Conservation (phyloP, 345 rosid species). For the Populus simonii region DNA sequence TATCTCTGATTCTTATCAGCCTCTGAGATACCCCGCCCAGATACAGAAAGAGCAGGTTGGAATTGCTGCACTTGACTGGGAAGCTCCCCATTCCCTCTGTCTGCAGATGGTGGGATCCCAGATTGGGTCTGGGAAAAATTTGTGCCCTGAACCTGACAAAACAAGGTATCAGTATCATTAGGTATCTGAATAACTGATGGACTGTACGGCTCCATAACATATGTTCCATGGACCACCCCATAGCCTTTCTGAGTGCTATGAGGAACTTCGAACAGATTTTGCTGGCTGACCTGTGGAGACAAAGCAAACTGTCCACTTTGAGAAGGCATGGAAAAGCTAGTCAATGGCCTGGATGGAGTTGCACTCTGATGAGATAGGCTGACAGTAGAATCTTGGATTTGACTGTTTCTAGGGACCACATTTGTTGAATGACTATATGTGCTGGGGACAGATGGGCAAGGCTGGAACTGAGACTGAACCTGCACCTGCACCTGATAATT, state of each 20-base stretch:
- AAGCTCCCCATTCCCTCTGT: slow-evolving; percentile 41
- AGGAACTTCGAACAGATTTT: slow-evolving; percentile 41
- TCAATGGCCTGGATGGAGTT: slow-evolving; percentile 35
- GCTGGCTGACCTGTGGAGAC: slow-evolving; percentile 54
- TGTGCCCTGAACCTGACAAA: slow-evolving; percentile 49
- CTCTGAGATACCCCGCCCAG: slow-evolving; percentile 51
- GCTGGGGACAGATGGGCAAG: slow-evolving; percentile 38
- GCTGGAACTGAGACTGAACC: slow-evolving; percentile 39
- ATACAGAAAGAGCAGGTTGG: slow-evolving; percentile 47
- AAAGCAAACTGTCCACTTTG: slow-evolving; percentile 56
- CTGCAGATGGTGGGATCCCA: slow-evolving; percentile 38
- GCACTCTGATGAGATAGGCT: slow-evolving; percentile 49
- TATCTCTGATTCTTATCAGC: slow-evolving; percentile 83
- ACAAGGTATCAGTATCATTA: slow-evolving; percentile 28
- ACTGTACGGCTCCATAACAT: slow-evolving; percentile 38
- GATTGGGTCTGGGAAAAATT: slow-evolving; percentile 46
- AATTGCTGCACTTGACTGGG: slow-evolving; percentile 51
- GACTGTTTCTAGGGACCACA: slow-evolving; percentile 36
- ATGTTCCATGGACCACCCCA: slow-evolving; percentile 43
- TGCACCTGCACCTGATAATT: slow-evolving; percentile 39
- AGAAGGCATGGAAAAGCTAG: slow-evolving; percentile 37
- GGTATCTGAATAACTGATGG: slow-evolving; percentile 40
- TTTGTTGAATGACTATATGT: slow-evolving; percentile 43
- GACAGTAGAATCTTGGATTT: slow-evolving; percentile 45
- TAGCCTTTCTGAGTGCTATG: slow-evolving; percentile 39